Percentiles rank a stretch among this genome's conserved stretches.
Conservation (phyloP, 805 yeast species). For the Metschnikowia amazonensis region DNA sequence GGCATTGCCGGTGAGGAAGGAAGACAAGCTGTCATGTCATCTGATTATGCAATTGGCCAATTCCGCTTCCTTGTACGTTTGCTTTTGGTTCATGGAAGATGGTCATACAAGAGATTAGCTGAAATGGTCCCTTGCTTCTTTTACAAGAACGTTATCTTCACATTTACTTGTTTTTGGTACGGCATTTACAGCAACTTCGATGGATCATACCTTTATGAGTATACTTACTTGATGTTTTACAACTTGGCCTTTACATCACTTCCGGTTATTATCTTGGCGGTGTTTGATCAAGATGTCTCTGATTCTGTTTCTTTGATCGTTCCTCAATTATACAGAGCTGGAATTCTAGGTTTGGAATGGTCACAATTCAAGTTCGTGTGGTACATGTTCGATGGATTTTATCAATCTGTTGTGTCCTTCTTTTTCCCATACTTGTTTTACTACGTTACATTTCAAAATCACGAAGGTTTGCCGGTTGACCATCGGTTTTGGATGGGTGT, state of each 20-base stretch:
- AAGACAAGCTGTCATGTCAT: conserved; percentile 83
- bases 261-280: conserved; percentile 74
- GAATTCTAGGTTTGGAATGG: conserved; percentile 73
- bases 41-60: conserved; percentile 84
- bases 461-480: conserved; percentile 56
- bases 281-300: conserved; percentile 77
- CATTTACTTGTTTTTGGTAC: conserved; percentile 74
- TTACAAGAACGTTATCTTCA: conserved; percentile 73
- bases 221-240: conserved; percentile 75
- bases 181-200: conserved; percentile 72
- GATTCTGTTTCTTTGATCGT: conserved; percentile 65
- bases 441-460: conserved; percentile 30
- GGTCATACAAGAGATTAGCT: conserved; percentile 78
- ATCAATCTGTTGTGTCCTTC: conserved; percentile 69
- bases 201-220: conserved; percentile 76
- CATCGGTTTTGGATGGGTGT: conserved; percentile 73
- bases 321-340: conserved; percentile 71
- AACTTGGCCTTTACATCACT: conserved; percentile 79
- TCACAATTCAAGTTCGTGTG: conserved; percentile 60
- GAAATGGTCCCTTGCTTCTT: conserved; percentile 84
- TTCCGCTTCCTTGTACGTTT: conserved; percentile 67
- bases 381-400: conserved; percentile 75
- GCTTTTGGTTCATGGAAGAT: conserved; percentile 74
- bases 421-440: conserved; percentile 64
- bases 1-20: conserved; percentile 94